These are phyloP conservation scores for Musa troglodytarum DNA, from an alignment of 176 grass and related monocot species.

Conservation along the genomic window DNA sequence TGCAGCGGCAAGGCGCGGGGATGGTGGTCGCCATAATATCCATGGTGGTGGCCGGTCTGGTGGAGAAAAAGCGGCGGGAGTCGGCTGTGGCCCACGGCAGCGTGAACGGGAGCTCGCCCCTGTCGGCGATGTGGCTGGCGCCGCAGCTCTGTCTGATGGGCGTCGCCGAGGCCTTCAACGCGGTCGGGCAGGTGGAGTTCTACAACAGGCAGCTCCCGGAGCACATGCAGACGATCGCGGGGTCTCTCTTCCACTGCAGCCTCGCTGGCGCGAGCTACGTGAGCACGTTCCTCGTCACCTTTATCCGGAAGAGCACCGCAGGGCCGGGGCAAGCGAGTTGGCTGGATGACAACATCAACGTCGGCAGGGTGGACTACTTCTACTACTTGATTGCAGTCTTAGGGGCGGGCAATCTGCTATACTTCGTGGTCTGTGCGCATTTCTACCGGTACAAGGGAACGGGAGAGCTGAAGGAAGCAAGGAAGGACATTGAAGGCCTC, in stretches of 20 bases:
- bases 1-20: constrained; percentile 61
- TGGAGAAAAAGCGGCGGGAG: constrained; percentile 47
- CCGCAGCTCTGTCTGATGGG: constrained; percentile 62
- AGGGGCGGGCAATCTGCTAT: background rate
- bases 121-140: constrained; percentile 62
- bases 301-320: constrained; percentile 35
- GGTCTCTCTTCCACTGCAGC: constrained; percentile 40
- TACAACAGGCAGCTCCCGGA: constrained; percentile 75
- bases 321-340: constrained; percentile 31
- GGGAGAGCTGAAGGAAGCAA: background rate
- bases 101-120: constrained; percentile 16
- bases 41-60: constrained; percentile 59
- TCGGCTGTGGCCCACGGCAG: constrained; percentile 46
- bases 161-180: constrained; percentile 43
- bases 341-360: constrained; percentile 46
- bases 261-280: constrained; percentile 42
- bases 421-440: background rate
- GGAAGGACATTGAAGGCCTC: background rate
- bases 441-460: background rate
- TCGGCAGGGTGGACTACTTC: constrained; percentile 52
- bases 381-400: constrained; percentile 1
- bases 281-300: constrained; percentile 30
- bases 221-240: constrained; percentile 57
- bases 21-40: constrained; percentile 34
- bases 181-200: constrained; percentile 63